phyloP scores from a whole-genome alignment of 352 stramenopile genomes.

The Pythium insidiosum region DNA sequence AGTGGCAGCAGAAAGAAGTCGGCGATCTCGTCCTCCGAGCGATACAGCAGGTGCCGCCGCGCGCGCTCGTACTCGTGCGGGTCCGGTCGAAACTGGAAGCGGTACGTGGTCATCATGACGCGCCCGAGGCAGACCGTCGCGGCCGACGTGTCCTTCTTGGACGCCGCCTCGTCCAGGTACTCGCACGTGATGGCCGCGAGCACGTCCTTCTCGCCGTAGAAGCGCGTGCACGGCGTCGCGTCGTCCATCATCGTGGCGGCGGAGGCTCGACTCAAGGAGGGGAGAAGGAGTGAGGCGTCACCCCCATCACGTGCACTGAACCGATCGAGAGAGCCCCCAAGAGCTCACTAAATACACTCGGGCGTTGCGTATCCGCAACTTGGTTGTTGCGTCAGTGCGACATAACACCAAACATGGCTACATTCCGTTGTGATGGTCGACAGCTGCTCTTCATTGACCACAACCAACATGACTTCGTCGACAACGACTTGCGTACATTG shows the following conservation, averaged over 20 bases:
- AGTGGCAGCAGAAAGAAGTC: constrained; percentile 73
- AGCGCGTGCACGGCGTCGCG: constrained; percentile 19
- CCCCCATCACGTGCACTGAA: too few relatives aligned
- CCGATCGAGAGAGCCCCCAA: too few relatives aligned
- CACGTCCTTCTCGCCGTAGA: constrained; percentile 71
- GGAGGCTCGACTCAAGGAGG: too few relatives aligned
- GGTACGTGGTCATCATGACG: constrained; percentile 82
- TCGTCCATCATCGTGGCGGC: constrained; percentile 21
- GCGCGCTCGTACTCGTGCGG: constrained; percentile 46
- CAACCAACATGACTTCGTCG: too few relatives aligned
- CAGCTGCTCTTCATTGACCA: too few relatives aligned
- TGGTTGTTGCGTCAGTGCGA: too few relatives aligned
- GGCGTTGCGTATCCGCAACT: too few relatives aligned
- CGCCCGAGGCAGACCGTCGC: constrained; percentile 52
- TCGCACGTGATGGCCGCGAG: constrained; percentile 67
- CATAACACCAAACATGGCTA: too few relatives aligned
- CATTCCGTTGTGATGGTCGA: too few relatives aligned
- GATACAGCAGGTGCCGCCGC: constrained; percentile 39
- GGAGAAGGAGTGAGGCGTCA: too few relatives aligned
- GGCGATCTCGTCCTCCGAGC: constrained; percentile 54
- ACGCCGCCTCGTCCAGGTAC: constrained; percentile 52
- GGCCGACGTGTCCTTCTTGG: constrained; percentile 49
- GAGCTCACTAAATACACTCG: too few relatives aligned
- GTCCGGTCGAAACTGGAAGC: constrained; percentile 75
- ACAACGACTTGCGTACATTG: too few relatives aligned